These are phyloP conservation scores for Phytophthora idaei DNA, from an alignment of 352 stramenopile genomes.

Conservation along the genomic window DNA sequence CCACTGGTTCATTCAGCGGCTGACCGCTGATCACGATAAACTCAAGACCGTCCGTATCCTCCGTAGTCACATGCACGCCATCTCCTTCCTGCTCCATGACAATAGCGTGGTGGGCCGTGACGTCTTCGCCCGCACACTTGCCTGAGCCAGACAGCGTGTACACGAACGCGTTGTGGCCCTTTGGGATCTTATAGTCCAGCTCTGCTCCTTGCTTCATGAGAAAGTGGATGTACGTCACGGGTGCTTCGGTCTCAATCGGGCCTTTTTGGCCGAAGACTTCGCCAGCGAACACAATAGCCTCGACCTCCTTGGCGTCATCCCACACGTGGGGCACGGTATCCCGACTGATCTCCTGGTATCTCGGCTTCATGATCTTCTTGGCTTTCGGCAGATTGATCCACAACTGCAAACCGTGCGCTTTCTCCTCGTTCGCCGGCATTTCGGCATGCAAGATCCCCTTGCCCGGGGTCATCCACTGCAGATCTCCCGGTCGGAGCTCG, in stretches of 20 bases:
- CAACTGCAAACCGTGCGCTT: constrained; percentile 51
- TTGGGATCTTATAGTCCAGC: constrained; percentile 47
- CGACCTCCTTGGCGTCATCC: constrained; percentile 43
- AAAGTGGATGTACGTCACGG: constrained; percentile 66
- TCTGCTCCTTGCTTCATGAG: constrained; percentile 41
- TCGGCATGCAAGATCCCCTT: constrained; percentile 60
- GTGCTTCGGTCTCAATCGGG: constrained; percentile 47
- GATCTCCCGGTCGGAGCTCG: constrained; percentile 48
- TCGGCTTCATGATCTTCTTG: constrained; percentile 55
- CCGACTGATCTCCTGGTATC: constrained; percentile 58
- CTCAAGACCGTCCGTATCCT: constrained; percentile 41
- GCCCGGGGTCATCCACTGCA: constrained; percentile 69
- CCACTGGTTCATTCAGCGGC: constrained; percentile 65
- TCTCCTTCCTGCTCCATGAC: constrained; percentile 56
- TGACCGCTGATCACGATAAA: constrained; percentile 66
- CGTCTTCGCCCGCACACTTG: constrained; percentile 22
- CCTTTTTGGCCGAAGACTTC: constrained; percentile 53
- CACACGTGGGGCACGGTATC: constrained; percentile 46
- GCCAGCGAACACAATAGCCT: constrained; percentile 60
- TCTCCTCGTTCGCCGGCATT: constrained; percentile 45
- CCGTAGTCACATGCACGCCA: constrained; percentile 48
- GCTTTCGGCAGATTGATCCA: constrained; percentile 58
- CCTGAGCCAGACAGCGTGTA: constrained; percentile 45
- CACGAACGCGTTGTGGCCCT: constrained; percentile 50
- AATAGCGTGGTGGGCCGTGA: constrained; percentile 49